Conservation (phyloP, 2,329 filamentous ascomycete genomes). For the Xylaria arbuscula region DNA sequence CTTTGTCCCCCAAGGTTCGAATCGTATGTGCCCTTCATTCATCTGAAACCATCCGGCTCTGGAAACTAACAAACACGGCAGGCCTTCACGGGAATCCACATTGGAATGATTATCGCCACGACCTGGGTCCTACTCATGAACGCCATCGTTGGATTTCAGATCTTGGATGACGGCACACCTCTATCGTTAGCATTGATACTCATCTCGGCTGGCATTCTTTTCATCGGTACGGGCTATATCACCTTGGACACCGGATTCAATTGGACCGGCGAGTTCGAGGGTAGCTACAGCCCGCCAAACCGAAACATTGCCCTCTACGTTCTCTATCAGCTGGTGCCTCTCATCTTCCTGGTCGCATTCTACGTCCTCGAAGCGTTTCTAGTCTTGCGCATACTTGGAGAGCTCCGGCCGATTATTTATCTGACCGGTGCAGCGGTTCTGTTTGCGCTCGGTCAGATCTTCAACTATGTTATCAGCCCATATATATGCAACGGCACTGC, state of each 20-base stretch:
- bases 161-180: constrained; percentile 92
- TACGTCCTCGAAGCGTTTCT: constrained; percentile 86
- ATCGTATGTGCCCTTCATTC: constrained; percentile 66
- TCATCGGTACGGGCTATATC: constrained; percentile 94
- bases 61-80: constrained; percentile 51
- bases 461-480: constrained; percentile 93
- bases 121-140: constrained; percentile 94
- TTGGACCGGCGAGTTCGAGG: constrained; percentile 83
- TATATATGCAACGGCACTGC: constrained; percentile 86
- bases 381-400: constrained; percentile 86
- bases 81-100: constrained; percentile 90
- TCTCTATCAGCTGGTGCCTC: constrained; percentile 87
- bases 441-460: constrained; percentile 93
- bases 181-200: constrained; percentile 82
- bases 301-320: constrained; percentile 90
- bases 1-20: constrained; percentile 75
- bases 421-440: constrained; percentile 78
- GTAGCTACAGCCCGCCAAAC: constrained; percentile 68
- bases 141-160: constrained; percentile 89
- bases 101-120: constrained; percentile 88
- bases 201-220: constrained; percentile 75
- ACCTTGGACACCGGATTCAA: constrained; percentile 90
- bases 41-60: not conserved
- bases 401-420: constrained; percentile 93
- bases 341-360: constrained; percentile 89